Percentiles rank a stretch among this genome's conserved stretches.
These are phyloP conservation scores for Aureobasidium sp. DNA, from an alignment of 2,329 filamentous ascomycete genomes.

Conservation along the genomic window DNA sequence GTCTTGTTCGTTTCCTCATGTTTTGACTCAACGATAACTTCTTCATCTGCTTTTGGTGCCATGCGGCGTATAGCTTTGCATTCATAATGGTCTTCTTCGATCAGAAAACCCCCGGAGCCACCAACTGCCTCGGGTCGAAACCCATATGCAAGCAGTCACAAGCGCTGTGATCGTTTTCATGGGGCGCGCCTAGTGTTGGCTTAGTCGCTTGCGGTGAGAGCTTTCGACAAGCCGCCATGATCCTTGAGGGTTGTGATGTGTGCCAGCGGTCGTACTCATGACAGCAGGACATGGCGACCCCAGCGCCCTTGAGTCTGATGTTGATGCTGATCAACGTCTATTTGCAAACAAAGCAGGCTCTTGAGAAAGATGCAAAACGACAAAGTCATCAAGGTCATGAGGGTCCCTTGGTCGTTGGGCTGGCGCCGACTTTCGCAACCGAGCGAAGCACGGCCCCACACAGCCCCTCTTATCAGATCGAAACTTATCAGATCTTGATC, in stretches of 20 bases:
- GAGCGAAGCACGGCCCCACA: not conserved
- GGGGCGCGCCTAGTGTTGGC: not conserved
- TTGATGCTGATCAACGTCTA: not conserved
- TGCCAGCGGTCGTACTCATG: not conserved
- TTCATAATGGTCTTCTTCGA: not conserved
- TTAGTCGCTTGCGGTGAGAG: conserved; percentile 5
- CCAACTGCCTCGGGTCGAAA: not conserved
- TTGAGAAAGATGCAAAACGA: not conserved
- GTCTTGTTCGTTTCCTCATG: not conserved
- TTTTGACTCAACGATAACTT: not conserved
- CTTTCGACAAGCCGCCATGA: not conserved
- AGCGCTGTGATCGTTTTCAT: not conserved
- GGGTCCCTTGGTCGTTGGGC: not conserved
- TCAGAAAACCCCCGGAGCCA: no score
- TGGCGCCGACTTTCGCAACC: not conserved
- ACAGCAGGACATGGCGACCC: not conserved
- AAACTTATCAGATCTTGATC: conserved; percentile 4
- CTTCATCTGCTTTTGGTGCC: not conserved
- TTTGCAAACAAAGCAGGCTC: not conserved
- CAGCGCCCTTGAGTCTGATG: no score
- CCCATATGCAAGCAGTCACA: conserved; percentile 7
- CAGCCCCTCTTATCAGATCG: not conserved
- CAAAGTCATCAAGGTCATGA: not conserved
- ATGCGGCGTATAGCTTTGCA: not conserved
- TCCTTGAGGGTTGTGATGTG: no score